phyloP scores from a whole-genome alignment of 1,284 basidiomycete species.

The Malassezia psittaci region DNA sequence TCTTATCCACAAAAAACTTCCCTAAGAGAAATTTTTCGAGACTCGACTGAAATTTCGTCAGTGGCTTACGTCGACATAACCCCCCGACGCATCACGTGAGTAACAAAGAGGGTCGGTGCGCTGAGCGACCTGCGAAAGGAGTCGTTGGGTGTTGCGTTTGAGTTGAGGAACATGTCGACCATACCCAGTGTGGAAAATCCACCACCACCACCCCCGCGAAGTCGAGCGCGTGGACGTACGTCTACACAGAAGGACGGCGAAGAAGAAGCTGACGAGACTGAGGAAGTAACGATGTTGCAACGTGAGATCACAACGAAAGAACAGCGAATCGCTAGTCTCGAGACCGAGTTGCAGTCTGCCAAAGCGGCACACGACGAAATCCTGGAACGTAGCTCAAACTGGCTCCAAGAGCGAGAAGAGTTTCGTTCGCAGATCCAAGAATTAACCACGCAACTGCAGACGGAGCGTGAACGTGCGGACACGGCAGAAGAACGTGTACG shows the following conservation, averaged over 20 bases:
- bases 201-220: slow-evolving; percentile 13
- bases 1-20: not conserved
- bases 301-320: not conserved
- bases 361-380: slow-evolving; percentile 28
- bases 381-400: slow-evolving; percentile 27
- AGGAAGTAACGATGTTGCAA: not conserved
- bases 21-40: not conserved
- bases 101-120: no score
- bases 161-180: not conserved
- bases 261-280: not conserved
- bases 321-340: slow-evolving; percentile 18
- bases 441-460: slow-evolving; percentile 17
- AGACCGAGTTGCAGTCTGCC: slow-evolving; percentile 24
- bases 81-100: no score
- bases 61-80: no score
- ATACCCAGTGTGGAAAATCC: not conserved
- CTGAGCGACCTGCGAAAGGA: no score
- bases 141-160: no score
- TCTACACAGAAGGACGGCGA: not conserved
- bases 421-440: slow-evolving; percentile 19
- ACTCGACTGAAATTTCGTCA: no score
- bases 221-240: slow-evolving; percentile 1
- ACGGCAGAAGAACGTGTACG: slow-evolving; percentile 36
- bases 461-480: slow-evolving; percentile 21
- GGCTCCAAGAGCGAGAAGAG: slow-evolving; percentile 34